Base-by-base conservation (phyloP, 441 rosid genomes). In the Adansonia gregorii region DNA sequence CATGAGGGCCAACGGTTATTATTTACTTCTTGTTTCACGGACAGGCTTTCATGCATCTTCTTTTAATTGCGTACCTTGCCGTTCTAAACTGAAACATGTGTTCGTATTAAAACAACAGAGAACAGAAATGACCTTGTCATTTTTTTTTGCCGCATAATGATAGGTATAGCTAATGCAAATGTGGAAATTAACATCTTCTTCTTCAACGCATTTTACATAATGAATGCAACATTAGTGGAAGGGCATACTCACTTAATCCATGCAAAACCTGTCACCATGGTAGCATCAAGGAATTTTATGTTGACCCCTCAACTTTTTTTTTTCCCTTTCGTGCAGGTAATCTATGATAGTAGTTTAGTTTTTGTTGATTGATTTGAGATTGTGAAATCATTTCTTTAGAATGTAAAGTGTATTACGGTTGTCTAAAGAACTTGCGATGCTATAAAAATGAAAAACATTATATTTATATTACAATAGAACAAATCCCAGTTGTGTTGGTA, bases 1-100 rank as follows among this genome's bases (percentile, higher is more conserved):
- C 41, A 20, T 9, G 19, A 56, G 55, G 19, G 41, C 41, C 35
- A 14, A 43, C 76, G 67, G 59, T 73, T 43, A 73, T 59, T 72
- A 12, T 43, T 12, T 59, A 12, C 76, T 41, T 43, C 9, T 41
- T 19, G 41, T 43, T 58, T 56, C 64, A 24, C 41, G 8, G 56
- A 39, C n/a, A 6, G 10, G 12, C 27, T 59, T 20, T 56, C 46
- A 17, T 64, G 70, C 20, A 8, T 45, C 12, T 68, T 51, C 24
- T 39, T 78, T 19, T 67, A 6, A 65, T 64, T 20, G 12, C 45
- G 41, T n/a, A 12, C 58, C 35, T 41, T 54, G 67, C 55, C 6
- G 22, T 19, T 20, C 2, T 11, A 3, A 69, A 17, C 59, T 17
- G 55, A n/a, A 27, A 22, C 4, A 17, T 31, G 20, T 1, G 39